phyloP scores from a whole-genome alignment of 495 filamentous ascomycete species.

The Opeltia flavorubescens region DNA sequence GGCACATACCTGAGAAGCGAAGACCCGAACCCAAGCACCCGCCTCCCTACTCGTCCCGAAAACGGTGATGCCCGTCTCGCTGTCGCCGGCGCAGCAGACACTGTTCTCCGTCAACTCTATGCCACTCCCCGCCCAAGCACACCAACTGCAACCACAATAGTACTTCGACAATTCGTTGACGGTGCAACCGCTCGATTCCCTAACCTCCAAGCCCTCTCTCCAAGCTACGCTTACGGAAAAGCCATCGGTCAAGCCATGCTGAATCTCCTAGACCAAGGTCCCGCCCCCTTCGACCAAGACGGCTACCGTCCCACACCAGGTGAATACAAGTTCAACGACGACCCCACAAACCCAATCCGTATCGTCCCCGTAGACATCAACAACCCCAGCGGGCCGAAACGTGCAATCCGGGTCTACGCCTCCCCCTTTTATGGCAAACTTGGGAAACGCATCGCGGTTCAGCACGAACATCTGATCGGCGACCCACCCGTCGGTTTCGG shows the following conservation, averaged over 20 bases:
- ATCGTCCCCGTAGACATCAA: slow-evolving; percentile 20
- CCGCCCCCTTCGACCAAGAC: slow-evolving; percentile 8
- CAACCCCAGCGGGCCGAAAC: slow-evolving; percentile 16
- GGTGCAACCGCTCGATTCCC: slow-evolving; percentile 1
- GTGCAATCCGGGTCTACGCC: slow-evolving; percentile 13
- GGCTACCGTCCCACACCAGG: slow-evolving; percentile 13
- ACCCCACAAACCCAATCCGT: slow-evolving; percentile 22
- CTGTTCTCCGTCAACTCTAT: slow-evolving; percentile 17
- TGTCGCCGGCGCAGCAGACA: slow-evolving; percentile 20
- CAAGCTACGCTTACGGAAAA: slow-evolving; percentile 18
- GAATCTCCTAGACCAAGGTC: slow-evolving; percentile 12
- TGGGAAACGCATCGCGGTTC: slow-evolving; percentile 20
- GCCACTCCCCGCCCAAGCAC: slow-evolving; percentile 9
- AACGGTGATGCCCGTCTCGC: slow-evolving; percentile 17
- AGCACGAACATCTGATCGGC: slow-evolving; percentile 20
- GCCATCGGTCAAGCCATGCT: slow-evolving; percentile 17
- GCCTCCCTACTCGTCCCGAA: slow-evolving; percentile 6
- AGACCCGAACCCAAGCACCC: slow-evolving; percentile 2
- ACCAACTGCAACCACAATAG: slow-evolving; percentile 6
- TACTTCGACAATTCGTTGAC: slow-evolving; percentile 8
- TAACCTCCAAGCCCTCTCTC: slow-evolving; percentile 13
- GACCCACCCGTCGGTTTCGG: slow-evolving; percentile 19
- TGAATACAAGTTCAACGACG: slow-evolving; percentile 20
- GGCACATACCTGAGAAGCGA: slow-evolving; percentile 13
- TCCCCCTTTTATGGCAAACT: slow-evolving; percentile 20